Base-by-base conservation (phyloP, 768 basidiomycete genomes). In the Podaxis sp. region DNA sequence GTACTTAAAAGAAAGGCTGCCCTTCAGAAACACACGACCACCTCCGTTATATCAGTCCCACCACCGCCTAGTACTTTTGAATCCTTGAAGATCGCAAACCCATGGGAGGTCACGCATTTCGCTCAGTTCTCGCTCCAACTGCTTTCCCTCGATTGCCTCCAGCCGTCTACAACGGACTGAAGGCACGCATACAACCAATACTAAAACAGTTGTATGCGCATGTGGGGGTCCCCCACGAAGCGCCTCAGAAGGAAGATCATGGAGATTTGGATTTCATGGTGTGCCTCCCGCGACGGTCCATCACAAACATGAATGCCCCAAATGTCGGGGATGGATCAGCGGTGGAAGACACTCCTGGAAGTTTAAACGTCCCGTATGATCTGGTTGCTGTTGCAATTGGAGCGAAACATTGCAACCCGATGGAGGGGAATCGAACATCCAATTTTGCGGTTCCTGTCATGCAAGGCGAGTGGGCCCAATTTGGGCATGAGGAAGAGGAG, bases 261-360 rank as follows among this genome's bases (percentile, higher is more conserved):
- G 89, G 89, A 0, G 90, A 91, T 66, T 66, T 91, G 23, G 90
- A 91, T 68, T 81, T 89, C 54, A 71, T 87, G 21, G 88, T 88
- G 3, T 76, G 79, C 38, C 63, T 66, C n/a, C 82, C 88, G 53
- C 61, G 9, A 57, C 51, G 48, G 27, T 55, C 11, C 28, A 55
- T n/a, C 35, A 44, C 32, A 10, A 47, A 47, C 32, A 23, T 1
- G 18, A 23, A 23, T 23, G 21, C 10, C 6, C 42, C 32, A 18
- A 16, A 23, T 11, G 5, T 27, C 1, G 36, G 37, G 13, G 38
- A 36, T 16, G 37, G 14, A 51, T 5, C 25, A n/a, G n/a, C 13
- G 21, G 5, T 9, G 18, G 57, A 32, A 11, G 25, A 50, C 36
- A 0, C 21, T 3, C 14, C 28, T 21, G 25, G 54, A 23, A 23